A percentile compares a stretch with the other conserved stretches of the same genome.
Conservation (phyloP, 2,329 filamentous ascomycete genomes). For the Hypoxylon sp. region DNA sequence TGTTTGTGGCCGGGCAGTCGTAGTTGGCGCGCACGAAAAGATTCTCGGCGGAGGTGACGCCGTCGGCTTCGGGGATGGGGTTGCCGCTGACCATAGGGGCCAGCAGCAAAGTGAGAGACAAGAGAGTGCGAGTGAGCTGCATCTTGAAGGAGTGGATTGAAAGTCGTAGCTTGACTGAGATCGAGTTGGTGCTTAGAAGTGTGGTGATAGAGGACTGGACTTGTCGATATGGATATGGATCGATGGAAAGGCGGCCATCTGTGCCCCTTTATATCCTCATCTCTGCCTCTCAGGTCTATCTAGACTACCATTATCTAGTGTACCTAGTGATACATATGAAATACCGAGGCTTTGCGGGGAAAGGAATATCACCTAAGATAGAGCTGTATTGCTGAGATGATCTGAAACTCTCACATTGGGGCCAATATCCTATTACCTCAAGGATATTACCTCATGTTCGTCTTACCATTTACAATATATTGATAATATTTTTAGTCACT, state of each 20-base stretch:
- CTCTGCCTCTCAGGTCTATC: not conserved
- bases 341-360: not conserved
- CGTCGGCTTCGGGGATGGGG: conserved; percentile 7
- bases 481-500: not conserved
- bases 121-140: conserved; percentile 16
- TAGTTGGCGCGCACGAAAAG: conserved; percentile 18
- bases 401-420: not conserved
- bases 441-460: not conserved
- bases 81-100: conserved; percentile 16
- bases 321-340: not conserved
- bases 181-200: not conserved
- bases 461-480: conserved; percentile 3
- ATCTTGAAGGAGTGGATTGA: conserved; percentile 6
- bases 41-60: conserved; percentile 1
- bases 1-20: conserved; percentile 20
- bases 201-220: not conserved
- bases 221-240: not conserved
- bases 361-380: conserved; percentile 4
- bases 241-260: not conserved
- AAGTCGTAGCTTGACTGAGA: not conserved
- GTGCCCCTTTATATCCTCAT: conserved; percentile 6
- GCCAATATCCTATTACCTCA: not conserved
- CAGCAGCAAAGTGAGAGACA: conserved; percentile 22
- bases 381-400: not conserved
- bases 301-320: not conserved